Percentiles rank a stretch among this genome's conserved stretches.
These are phyloP conservation scores for Hemerocallis citrina DNA, from an alignment of 106 monocot genomes.

Conservation along the genomic window DNA sequence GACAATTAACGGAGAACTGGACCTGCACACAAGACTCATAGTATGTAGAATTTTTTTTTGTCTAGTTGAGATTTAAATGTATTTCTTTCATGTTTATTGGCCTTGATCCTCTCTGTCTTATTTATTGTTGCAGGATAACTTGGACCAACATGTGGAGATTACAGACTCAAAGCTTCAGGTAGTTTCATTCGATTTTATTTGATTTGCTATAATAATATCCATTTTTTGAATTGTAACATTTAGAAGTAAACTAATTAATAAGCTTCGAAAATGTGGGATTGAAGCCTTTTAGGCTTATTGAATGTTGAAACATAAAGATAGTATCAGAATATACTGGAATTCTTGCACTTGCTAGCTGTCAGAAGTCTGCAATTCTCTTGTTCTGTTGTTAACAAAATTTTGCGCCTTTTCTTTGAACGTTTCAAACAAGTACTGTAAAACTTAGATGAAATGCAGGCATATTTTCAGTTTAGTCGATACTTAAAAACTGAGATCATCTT, in stretches of 20 bases:
- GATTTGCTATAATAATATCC: background rate
- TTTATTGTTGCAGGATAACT: conserved; percentile 27
- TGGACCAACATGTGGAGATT: conserved; percentile 48
- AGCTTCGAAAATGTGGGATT: background rate
- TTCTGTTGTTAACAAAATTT: background rate
- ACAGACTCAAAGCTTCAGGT: conserved; percentile 48
- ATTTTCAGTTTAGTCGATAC: background rate
- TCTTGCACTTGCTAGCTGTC: background rate
- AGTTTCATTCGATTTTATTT: background rate
- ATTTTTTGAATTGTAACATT: background rate
- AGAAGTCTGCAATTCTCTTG: background rate
- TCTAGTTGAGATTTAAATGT: background rate
- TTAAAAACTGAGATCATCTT: background rate
- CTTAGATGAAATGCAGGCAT: background rate
- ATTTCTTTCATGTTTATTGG: background rate
- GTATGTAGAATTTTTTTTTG: conserved; percentile 22
- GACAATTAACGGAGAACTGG: conserved; percentile 81
- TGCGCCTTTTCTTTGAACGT: background rate
- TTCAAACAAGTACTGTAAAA: background rate
- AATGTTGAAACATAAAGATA: background rate
- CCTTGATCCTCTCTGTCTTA: background rate
- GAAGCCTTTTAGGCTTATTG: background rate
- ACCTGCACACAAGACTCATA: conserved; percentile 78
- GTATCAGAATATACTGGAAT: background rate
- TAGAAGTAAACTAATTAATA: background rate